Conservation (phyloP, 805 yeast species). For the Saccharomycopsis selenospora region DNA sequence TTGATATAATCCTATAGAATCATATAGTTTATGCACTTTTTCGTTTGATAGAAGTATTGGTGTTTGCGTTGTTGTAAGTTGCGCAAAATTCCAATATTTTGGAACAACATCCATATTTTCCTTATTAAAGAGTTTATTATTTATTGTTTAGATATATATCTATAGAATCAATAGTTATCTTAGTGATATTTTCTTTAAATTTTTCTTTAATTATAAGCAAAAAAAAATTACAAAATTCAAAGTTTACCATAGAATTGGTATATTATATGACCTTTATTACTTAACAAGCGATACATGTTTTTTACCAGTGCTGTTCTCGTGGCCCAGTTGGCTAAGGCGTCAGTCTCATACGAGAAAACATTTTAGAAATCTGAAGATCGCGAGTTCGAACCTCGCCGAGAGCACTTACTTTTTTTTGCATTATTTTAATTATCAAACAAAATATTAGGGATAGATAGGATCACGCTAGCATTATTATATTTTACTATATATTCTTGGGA, state of each 20-base stretch:
- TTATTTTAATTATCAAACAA: not conserved
- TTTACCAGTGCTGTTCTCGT: slow-evolving; percentile 14
- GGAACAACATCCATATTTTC: slow-evolving; percentile 1
- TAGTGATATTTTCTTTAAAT: too few relatives aligned
- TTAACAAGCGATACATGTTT: too few relatives aligned
- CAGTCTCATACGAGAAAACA: slow-evolving; percentile 19
- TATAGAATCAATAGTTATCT: too few relatives aligned
- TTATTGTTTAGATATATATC: too few relatives aligned
- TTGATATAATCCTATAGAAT: slow-evolving; percentile 62
- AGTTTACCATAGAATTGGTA: too few relatives aligned
- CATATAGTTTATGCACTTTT: slow-evolving; percentile 6
- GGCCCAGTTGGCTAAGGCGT: slow-evolving; percentile 24
- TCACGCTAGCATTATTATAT: too few relatives aligned
- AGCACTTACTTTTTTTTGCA: slow-evolving; percentile 19
- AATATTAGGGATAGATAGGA: too few relatives aligned
- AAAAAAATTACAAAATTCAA: too few relatives aligned
- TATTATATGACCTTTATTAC: too few relatives aligned
- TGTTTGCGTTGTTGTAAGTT: slow-evolving; percentile 11
- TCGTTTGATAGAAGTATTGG: slow-evolving; percentile 13
- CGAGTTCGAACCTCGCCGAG: slow-evolving; percentile 23
- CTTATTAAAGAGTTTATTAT: too few relatives aligned
- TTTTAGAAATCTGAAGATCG: slow-evolving; percentile 22
- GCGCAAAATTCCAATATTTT: slow-evolving; percentile 14
- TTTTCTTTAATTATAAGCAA: too few relatives aligned
- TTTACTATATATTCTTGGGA: too few relatives aligned